A percentile compares a stretch with the other conserved stretches of the same genome.
These are phyloP conservation scores for Pestalotiopsis sp. DNA, from an alignment of 2,329 filamentous ascomycete species.

Conservation along the genomic window DNA sequence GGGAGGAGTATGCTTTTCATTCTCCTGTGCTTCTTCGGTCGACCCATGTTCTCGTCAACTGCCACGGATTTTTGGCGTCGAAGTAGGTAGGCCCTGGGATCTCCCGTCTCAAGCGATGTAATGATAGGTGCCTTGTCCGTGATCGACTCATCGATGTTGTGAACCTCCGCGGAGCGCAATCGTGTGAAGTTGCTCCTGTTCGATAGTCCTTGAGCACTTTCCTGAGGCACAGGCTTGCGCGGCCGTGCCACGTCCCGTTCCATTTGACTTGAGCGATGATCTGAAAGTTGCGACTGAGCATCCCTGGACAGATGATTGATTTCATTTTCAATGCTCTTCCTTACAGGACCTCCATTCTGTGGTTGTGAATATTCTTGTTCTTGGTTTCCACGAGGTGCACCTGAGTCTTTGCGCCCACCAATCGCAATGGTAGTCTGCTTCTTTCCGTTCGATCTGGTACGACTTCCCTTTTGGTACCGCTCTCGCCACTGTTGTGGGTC, in stretches of 20 bases:
- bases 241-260: neutral
- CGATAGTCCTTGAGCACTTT: neutral
- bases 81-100: slow-evolving; percentile 34
- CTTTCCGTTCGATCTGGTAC: slow-evolving; percentile 14
- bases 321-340: neutral
- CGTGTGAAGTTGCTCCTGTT: slow-evolving; percentile 12
- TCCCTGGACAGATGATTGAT: neutral
- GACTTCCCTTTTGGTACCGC: neutral
- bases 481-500: slow-evolving; percentile 4
- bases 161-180: slow-evolving; percentile 14
- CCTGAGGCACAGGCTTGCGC: neutral
- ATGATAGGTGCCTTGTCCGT: slow-evolving; percentile 26
- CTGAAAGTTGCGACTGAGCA: neutral
- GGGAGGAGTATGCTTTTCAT: slow-evolving; percentile 32
- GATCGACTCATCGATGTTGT: slow-evolving; percentile 5
- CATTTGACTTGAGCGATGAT: neutral
- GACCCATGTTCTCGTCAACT: slow-evolving; percentile 17
- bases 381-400: neutral
- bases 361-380: neutral
- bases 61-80: slow-evolving; percentile 33
- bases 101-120: slow-evolving; percentile 27
- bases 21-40: slow-evolving; percentile 25
- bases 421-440: slow-evolving; percentile 31
- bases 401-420: neutral
- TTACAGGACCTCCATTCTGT: neutral